phyloP scores from a whole-genome alignment of 1,284 basidiomycete species.

The Abortiporus biennis region DNA sequence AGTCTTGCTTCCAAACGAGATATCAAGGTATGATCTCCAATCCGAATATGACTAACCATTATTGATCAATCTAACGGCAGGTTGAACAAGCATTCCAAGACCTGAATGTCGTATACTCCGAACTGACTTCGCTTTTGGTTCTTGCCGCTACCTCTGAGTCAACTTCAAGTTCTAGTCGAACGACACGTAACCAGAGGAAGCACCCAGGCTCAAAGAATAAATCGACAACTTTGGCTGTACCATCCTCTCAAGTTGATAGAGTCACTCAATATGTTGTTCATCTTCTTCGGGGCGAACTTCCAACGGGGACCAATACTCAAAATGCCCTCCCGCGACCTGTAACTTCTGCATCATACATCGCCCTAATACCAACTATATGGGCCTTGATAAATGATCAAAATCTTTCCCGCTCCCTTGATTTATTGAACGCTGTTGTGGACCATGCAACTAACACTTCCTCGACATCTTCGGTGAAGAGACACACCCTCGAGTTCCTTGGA shows the following conservation, averaged over 20 bases:
- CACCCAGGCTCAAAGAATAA: not conserved
- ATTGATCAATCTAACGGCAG: conserved; percentile 24
- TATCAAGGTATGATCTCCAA: conserved; percentile 41
- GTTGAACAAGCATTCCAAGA: conserved; percentile 59
- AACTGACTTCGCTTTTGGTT: conserved; percentile 60
- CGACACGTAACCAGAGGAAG: too few species aligned
- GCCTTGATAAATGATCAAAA: conserved; percentile 66
- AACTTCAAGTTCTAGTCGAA: not conserved
- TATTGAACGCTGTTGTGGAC: conserved; percentile 46
- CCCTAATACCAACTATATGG: conserved; percentile 83
- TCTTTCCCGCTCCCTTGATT: too few species aligned
- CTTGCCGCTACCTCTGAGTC: conserved; percentile 30
- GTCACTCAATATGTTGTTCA: conserved; percentile 69
- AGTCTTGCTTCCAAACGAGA: conserved; percentile 34
- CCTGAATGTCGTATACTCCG: conserved; percentile 72
- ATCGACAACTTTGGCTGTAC: not conserved
- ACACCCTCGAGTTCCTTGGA: conserved; percentile 69
- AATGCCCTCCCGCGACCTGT: conserved; percentile 36
- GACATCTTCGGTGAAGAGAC: conserved; percentile 53
- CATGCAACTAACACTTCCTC: conserved; percentile 54
- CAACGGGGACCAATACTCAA: conserved; percentile 31
- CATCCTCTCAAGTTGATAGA: conserved; percentile 36
- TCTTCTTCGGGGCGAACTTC: conserved; percentile 54
- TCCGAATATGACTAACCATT: conserved; percentile 9
- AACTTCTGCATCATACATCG: conserved; percentile 55